Base-by-base conservation (phyloP, 352 stramenopile genomes). In the Pythium guiyangense region DNA sequence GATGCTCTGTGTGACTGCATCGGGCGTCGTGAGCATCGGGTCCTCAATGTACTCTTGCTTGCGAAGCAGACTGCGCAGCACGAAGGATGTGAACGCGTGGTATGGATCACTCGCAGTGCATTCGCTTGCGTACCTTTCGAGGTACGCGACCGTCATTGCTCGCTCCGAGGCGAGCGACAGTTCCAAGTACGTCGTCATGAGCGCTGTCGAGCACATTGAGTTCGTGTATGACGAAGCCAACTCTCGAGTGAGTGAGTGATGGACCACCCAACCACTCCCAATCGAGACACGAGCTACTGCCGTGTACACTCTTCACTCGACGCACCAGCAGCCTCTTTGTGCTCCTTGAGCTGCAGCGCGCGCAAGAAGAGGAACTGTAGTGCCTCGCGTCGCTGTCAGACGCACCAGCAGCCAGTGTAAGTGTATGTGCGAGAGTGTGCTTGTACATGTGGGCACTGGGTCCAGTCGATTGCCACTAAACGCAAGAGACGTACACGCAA, bases 41-140 rank as follows among this genome's bases (percentile, higher is more conserved):
- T 77, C 65, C 50, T 79, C 70, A 18, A 77, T 69, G 49, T 82
- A 79, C 29, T 71, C 60, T 49, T 82, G 70, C 37, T 74, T 73
- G 14, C 68, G 65, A 39, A 82, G 59, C 40, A 79, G 67, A 47
- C 73, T 82, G 26, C 11, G 42, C 6, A 0, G n/a, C 11, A 8
- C 40, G 43, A 49, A n/a, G n/a, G n/a, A n/a, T n/a, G n/a, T n/a
- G n/a, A n/a, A n/a, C n/a, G n/a, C n/a, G n/a, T n/a, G n/a, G n/a
- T n/a, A n/a, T n/a, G n/a, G n/a, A n/a, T n/a, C n/a, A n/a, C n/a
- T n/a, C n/a, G n/a, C n/a, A n/a, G n/a, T n/a, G n/a, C n/a, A n/a
- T n/a, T n/a, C n/a, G n/a, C n/a, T n/a, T n/a, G 14, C 60, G 4
- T 44, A 79, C 73, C 59, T 67, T 37, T 82, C 73, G 12, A 79